Percentiles rank a stretch among this genome's conserved stretches.
phyloP scores from a whole-genome alignment of 192 early-diverging fungal species.

The Chytriomyces sp. region DNA sequence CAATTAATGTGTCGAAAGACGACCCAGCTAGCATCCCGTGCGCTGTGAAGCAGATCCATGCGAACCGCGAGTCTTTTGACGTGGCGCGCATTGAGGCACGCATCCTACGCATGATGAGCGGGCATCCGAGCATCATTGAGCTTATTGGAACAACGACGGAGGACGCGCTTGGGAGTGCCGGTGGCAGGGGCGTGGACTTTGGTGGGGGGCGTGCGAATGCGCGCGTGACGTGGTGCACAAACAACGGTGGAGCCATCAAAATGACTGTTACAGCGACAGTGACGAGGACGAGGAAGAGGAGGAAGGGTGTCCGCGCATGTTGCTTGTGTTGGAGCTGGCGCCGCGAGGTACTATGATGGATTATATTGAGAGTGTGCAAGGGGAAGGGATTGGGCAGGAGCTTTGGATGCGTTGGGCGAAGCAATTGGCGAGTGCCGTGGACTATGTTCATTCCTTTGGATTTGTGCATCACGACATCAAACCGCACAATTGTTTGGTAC shows the following conservation, averaged over 20 bases:
- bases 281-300: constrained; percentile 14
- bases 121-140: constrained; percentile 45
- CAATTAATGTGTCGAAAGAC: background rate
- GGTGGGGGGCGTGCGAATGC: background rate
- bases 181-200: background rate
- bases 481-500: constrained; percentile 61
- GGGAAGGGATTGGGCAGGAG: constrained; percentile 40
- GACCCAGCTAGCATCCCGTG: constrained; percentile 36
- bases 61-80: constrained; percentile 38
- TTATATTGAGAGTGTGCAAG: constrained; percentile 37
- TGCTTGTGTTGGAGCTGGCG: constrained; percentile 52
- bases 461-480: constrained; percentile 64
- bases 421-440: constrained; percentile 49
- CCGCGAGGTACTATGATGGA: constrained; percentile 56
- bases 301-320: constrained; percentile 29
- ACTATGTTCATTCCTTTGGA: constrained; percentile 51
- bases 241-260: background rate
- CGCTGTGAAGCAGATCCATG: constrained; percentile 57
- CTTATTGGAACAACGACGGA: constrained; percentile 56
- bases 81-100: constrained; percentile 42
- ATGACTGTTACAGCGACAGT: background rate
- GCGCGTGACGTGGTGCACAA: background rate
- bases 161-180: background rate
- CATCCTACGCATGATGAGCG: constrained; percentile 36
- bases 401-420: constrained; percentile 56